Conservation (phyloP, 768 basidiomycete species). For the Lactarius hatsudake region DNA sequence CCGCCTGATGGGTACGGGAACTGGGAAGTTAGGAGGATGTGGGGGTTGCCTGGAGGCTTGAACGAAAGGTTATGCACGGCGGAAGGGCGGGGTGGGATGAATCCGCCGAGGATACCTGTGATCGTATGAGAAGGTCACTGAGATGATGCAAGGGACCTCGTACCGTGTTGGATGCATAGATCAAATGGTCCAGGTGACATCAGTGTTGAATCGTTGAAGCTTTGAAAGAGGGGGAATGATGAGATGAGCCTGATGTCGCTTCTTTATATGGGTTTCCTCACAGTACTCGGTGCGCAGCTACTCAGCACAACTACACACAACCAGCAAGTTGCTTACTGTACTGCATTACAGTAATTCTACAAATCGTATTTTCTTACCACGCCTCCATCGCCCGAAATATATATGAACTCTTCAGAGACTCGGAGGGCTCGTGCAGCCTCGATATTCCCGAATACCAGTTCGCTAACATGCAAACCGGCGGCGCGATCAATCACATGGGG, state of each 20-base stretch:
- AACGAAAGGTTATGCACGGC: constrained; percentile 53
- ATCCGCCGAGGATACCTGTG: constrained; percentile 72
- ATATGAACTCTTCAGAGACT: constrained; percentile 14
- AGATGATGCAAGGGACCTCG: constrained; percentile 9
- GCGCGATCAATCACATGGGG: constrained; percentile 20
- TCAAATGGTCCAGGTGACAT: constrained; percentile 55
- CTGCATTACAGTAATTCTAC: not conserved
- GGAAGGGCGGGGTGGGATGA: constrained; percentile 62
- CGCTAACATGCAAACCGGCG: constrained; percentile 9
- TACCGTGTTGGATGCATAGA: constrained; percentile 61
- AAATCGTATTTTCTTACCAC: constrained; percentile 25
- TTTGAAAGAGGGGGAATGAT: constrained; percentile 7
- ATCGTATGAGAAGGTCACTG: constrained; percentile 4
- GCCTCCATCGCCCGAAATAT: constrained; percentile 26
- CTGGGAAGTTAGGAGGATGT: constrained; percentile 47
- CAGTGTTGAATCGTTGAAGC: constrained; percentile 29
- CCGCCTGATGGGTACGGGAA: constrained; percentile 52
- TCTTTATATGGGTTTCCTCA: not conserved
- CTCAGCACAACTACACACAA: constrained; percentile 7
- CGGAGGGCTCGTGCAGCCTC: constrained; percentile 24
- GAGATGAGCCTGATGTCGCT: not conserved
- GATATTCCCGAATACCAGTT: constrained; percentile 27
- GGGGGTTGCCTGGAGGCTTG: constrained; percentile 35
- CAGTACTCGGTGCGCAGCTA: not conserved
- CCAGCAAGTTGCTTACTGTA: not conserved